A percentile compares a stretch with the other conserved stretches of the same genome.
phyloP scores from a whole-genome alignment of 2,329 filamentous ascomycete genomes.

The Phyllosticta citribraziliensis region DNA sequence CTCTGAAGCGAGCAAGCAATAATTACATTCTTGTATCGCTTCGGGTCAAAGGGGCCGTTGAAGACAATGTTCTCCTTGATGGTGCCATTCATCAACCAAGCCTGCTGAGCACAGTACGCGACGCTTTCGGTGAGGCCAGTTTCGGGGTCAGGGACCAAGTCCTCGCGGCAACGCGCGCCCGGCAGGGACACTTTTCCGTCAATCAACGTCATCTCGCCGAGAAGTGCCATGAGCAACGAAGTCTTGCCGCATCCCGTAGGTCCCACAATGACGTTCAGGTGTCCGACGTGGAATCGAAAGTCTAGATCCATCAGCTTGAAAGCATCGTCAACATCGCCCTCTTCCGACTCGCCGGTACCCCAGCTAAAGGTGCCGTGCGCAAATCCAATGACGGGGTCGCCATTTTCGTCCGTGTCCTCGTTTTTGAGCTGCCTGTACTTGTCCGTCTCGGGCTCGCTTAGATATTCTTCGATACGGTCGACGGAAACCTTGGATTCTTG shows the following conservation, averaged over 20 bases:
- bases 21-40: slow-evolving; percentile 79
- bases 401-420: slow-evolving; percentile 58
- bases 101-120: slow-evolving; percentile 92
- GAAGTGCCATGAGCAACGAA: slow-evolving; percentile 85
- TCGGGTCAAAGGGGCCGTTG: slow-evolving; percentile 66
- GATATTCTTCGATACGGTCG: slow-evolving; percentile 89
- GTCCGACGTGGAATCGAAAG: slow-evolving; percentile 71
- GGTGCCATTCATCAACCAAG: slow-evolving; percentile 92
- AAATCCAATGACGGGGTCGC: slow-evolving; percentile 72
- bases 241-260: slow-evolving; percentile 94
- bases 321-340: slow-evolving; percentile 53
- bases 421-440: slow-evolving; percentile 80
- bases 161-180: slow-evolving; percentile 75
- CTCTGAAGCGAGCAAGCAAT: slow-evolving; percentile 83
- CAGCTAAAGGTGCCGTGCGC: slow-evolving; percentile 78
- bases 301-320: slow-evolving; percentile 74
- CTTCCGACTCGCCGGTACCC: slow-evolving; percentile 49
- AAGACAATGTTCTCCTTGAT: slow-evolving; percentile 97
- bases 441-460: slow-evolving; percentile 88
- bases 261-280: slow-evolving; percentile 86
- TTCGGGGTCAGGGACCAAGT: slow-evolving; percentile 68
- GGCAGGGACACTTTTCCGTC: slow-evolving; percentile 76
- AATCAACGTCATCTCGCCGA: slow-evolving; percentile 89
- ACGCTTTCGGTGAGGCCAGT: slow-evolving; percentile 85
- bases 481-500: slow-evolving; percentile 96